phyloP scores from a whole-genome alignment of 2,329 filamentous ascomycete species.

The Colletotrichum graminicola region DNA sequence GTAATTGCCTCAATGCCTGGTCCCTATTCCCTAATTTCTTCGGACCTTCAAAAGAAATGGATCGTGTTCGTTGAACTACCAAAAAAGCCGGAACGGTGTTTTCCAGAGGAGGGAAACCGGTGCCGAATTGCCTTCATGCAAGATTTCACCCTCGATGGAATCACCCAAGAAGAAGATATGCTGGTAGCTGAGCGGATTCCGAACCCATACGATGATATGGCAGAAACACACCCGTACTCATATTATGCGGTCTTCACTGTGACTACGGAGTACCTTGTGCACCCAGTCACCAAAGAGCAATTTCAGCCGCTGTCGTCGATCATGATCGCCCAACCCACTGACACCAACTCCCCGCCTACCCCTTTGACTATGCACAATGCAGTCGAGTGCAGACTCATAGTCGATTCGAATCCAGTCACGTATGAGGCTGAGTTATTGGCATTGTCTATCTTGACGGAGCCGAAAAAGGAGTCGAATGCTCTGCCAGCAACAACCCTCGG shows the following conservation, averaged over 20 bases:
- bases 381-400: constrained; percentile 17
- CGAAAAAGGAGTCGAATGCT: constrained; percentile 6
- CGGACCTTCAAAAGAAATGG: constrained; percentile 35
- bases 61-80: constrained; percentile 23
- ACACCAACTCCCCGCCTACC: not conserved
- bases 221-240: constrained; percentile 1
- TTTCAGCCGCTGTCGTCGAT: constrained; percentile 23
- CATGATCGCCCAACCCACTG: not conserved
- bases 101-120: constrained; percentile 26
- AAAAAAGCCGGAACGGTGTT: not conserved
- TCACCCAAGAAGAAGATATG: constrained; percentile 19
- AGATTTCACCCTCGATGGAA: constrained; percentile 10
- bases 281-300: constrained; percentile 17
- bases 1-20: constrained; percentile 19
- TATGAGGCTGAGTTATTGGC: constrained; percentile 35
- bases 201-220: constrained; percentile 20
- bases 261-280: constrained; percentile 25
- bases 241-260: constrained; percentile 27
- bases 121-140: constrained; percentile 22
- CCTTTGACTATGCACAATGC: constrained; percentile 12
- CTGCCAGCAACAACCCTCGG: not conserved
- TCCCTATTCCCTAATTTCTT: constrained; percentile 21
- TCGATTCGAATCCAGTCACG: constrained; percentile 18
- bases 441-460: constrained; percentile 20
- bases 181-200: constrained; percentile 20